Evolutionary conservation across 805 yeast genomes (phyloP).

Genomic region (Hanseniaspora mollemarum): DNA sequence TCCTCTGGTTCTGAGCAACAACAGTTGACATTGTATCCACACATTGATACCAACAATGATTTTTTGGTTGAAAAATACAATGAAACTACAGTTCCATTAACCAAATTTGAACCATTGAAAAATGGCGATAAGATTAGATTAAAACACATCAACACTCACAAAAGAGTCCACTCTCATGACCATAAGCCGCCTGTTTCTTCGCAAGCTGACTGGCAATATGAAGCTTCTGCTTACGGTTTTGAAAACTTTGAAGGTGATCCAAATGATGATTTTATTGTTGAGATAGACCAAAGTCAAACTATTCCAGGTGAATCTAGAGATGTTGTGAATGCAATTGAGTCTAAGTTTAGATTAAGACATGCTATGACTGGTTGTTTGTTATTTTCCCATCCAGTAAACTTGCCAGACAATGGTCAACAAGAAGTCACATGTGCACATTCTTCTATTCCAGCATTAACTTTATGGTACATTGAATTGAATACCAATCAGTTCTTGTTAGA

Average conservation of each 20-base stretch:
- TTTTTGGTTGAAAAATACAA: constrained; percentile 64
- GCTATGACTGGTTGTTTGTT: constrained; percentile 70
- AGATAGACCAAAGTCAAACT: constrained; percentile 48
- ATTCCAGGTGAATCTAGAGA: constrained; percentile 42
- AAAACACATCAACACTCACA: constrained; percentile 43
- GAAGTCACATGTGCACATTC: constrained; percentile 72
- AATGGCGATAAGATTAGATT: constrained; percentile 65
- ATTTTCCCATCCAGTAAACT: constrained; percentile 61
- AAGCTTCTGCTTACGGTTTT: constrained; percentile 64
- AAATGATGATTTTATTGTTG: constrained; percentile 71
- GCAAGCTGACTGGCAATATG: constrained; percentile 67
- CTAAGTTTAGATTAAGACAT: constrained; percentile 63
- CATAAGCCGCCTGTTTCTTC: constrained; percentile 67
- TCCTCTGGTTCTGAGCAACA: constrained; percentile 78
- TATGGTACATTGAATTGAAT: constrained; percentile 69
- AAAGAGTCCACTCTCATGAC: constrained; percentile 75
- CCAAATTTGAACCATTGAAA: constrained; percentile 49
- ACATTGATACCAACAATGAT: constrained; percentile 59
- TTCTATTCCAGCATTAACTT: constrained; percentile 47
- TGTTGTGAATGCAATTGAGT: constrained; percentile 51
- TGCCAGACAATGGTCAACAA: constrained; percentile 81
- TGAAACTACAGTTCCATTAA: constrained; percentile 37
- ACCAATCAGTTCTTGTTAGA: constrained; percentile 37
- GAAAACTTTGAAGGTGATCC: constrained; percentile 73
- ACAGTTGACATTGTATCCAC: constrained; percentile 71